phyloP scores from a whole-genome alignment of 2,329 filamentous ascomycete genomes.

The Aureobasidium vineae region DNA sequence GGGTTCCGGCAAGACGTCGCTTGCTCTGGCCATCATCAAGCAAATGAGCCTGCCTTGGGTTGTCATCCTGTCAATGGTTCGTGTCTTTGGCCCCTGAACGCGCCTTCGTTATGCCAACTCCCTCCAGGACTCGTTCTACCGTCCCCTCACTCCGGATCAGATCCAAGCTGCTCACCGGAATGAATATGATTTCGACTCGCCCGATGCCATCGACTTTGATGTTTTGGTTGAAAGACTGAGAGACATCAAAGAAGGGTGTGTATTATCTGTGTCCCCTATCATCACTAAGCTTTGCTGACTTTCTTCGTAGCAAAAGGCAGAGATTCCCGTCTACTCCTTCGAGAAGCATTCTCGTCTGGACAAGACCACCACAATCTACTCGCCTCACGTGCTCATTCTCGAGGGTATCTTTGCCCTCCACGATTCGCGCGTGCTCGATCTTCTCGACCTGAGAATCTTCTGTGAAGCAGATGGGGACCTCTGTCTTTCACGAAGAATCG shows the following conservation, averaged over 20 bases:
- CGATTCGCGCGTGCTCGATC: constrained; percentile 76
- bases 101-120: constrained; percentile 11
- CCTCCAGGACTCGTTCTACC: constrained; percentile 91
- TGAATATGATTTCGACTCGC: constrained; percentile 94
- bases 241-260: constrained; percentile 88
- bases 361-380: constrained; percentile 86
- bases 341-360: constrained; percentile 78
- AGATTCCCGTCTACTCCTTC: constrained; percentile 95
- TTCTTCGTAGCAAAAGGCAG: constrained; percentile 68
- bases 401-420: constrained; percentile 96
- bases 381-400: constrained; percentile 89
- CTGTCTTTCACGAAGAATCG: constrained; percentile 80
- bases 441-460: constrained; percentile 94
- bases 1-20: constrained; percentile 90
- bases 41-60: constrained; percentile 95
- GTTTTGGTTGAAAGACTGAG: constrained; percentile 72
- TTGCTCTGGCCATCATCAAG: constrained; percentile 87
- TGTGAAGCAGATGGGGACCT: constrained; percentile 95
- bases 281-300: constrained; percentile 25
- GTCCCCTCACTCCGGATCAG: constrained; percentile 75
- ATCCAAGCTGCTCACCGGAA: constrained; percentile 80
- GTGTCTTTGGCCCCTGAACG: constrained; percentile 31
- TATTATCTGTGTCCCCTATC: constrained; percentile 31
- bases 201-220: constrained; percentile 93
- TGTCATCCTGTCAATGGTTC: constrained; percentile 92